Base-by-base conservation (phyloP, 192 early-diverging fungal species). In the Umbelopsis sp. region DNA sequence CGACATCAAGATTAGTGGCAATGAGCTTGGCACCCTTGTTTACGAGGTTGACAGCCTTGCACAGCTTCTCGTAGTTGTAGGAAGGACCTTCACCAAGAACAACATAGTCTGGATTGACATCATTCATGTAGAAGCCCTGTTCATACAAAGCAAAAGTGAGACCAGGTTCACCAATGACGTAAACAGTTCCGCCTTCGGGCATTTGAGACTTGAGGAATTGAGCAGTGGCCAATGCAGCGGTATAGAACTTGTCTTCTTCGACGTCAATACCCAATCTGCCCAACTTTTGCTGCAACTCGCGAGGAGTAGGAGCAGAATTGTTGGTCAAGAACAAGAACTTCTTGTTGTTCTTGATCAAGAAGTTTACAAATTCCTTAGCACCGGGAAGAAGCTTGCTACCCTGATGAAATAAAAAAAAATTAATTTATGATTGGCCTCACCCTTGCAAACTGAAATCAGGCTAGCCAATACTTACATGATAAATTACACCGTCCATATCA, bases 401-500 rank as follows among this genome's bases (percentile, higher is more conserved):
- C 81, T 78, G 66, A 23, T 30, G 44, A 44, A n/a, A 15, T 18
- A 16, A 68, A 67, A 16, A 25, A 10, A 67, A 49, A 12, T 49
- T 61, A 25, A 52, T 25, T 30, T 46, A 53, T n/a, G 48, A 58
- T 2, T 25, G 18, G 23, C 20, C 21, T 12, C 8, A 18, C 44
- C 49, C 58, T 15, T 49, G 3, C 21, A 35, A 25, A 25, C 46
- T 68, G 49, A 64, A 48, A 82, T 72, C 78, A 66, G 61, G 13
- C 4, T 21, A 12, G 18, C 35, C 9, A 44, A 49, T 2, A 70
- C 74, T 75, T 78, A 77, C 80, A 49, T 87, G 85, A 50, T 87
- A 88, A 58, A 86, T 85, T 12, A 88, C 87, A 22, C 87, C 87
- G 61, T 88, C 87, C 87, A 88, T 88, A 74, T 88, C 87, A 71